Conservation (phyloP, 2,329 filamentous ascomycete genomes). For the Sporothrix pseudoabietina region DNA sequence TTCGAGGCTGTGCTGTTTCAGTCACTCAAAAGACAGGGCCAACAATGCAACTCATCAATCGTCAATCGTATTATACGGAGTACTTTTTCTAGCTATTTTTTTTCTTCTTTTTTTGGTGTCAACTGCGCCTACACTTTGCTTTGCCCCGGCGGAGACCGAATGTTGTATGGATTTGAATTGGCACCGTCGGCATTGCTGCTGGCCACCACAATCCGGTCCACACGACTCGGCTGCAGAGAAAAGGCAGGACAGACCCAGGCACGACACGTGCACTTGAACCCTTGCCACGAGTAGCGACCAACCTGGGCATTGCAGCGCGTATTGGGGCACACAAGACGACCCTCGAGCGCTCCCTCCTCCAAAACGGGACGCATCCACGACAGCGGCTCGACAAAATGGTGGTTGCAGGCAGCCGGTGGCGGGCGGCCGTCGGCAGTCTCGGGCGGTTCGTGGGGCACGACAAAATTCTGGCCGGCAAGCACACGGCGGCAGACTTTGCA, state of each 20-base stretch:
- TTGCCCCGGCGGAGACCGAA: slow-evolving; percentile 58
- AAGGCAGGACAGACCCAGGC: slow-evolving; percentile 92
- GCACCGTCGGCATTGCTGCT: slow-evolving; percentile 15
- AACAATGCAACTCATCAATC: background rate
- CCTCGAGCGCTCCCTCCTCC: slow-evolving; percentile 78
- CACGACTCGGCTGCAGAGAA: slow-evolving; percentile 76
- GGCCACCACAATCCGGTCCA: slow-evolving; percentile 63
- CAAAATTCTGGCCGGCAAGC: slow-evolving; percentile 60
- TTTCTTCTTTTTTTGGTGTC: background rate
- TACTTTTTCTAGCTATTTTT: background rate
- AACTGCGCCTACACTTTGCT: background rate
- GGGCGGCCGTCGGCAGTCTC: slow-evolving; percentile 5
- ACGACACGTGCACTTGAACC: slow-evolving; percentile 87
- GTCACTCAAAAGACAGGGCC: background rate
- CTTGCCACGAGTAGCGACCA: slow-evolving; percentile 95
- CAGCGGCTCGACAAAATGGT: slow-evolving; percentile 88
- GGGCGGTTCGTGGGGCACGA: slow-evolving; percentile 61
- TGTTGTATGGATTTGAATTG: slow-evolving; percentile 45
- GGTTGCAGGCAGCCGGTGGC: slow-evolving; percentile 62
- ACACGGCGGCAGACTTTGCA: slow-evolving; percentile 88
- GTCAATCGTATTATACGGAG: background rate
- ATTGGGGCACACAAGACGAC: slow-evolving; percentile 81
- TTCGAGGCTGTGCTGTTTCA: slow-evolving; percentile 11
- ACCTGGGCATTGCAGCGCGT: slow-evolving; percentile 76
- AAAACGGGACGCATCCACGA: slow-evolving; percentile 92